phyloP scores from a whole-genome alignment of 306 rosid genomes.

The Cucurbita argyrosperma region DNA sequence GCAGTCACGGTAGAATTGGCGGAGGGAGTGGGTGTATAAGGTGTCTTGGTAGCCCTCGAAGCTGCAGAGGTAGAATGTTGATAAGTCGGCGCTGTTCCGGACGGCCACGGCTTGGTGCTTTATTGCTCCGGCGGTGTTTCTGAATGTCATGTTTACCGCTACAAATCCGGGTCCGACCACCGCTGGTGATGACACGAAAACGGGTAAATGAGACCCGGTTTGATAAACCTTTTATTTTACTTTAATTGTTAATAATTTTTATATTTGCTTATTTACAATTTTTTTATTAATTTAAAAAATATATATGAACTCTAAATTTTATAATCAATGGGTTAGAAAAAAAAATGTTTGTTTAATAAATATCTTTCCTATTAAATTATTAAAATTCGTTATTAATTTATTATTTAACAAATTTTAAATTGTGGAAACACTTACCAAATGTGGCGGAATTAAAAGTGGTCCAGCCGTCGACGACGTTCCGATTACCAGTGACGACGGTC shows the following conservation, averaged over 20 bases:
- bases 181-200: conserved; percentile 24
- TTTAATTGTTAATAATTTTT: too few species aligned
- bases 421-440: conserved; percentile 32
- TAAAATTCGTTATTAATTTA: too few species aligned
- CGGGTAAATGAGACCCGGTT: neutral
- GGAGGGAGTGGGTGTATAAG: conserved; percentile 48
- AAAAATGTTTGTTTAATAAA: too few species aligned
- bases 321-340: too few species aligned
- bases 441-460: conserved; percentile 91
- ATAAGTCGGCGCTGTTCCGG: conserved; percentile 54
- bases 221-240: too few species aligned
- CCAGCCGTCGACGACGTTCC: conserved; percentile 67
- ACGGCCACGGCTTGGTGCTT: conserved; percentile 76
- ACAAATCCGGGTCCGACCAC: conserved; percentile 50
- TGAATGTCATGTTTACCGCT: conserved; percentile 59
- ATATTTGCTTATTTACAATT: too few species aligned
- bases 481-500: conserved; percentile 64
- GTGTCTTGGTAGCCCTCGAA: conserved; percentile 84
- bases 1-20: conserved; percentile 78
- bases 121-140: conserved; percentile 66
- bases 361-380: too few species aligned
- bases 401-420: too few species aligned
- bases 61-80: conserved; percentile 63
- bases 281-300: too few species aligned
- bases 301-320: too few species aligned